A percentile compares a stretch with the other conserved stretches of the same genome.
Evolutionary conservation across 2,329 filamentous ascomycete genomes (phyloP).

Genomic region (Corinectria fuckeliana): DNA sequence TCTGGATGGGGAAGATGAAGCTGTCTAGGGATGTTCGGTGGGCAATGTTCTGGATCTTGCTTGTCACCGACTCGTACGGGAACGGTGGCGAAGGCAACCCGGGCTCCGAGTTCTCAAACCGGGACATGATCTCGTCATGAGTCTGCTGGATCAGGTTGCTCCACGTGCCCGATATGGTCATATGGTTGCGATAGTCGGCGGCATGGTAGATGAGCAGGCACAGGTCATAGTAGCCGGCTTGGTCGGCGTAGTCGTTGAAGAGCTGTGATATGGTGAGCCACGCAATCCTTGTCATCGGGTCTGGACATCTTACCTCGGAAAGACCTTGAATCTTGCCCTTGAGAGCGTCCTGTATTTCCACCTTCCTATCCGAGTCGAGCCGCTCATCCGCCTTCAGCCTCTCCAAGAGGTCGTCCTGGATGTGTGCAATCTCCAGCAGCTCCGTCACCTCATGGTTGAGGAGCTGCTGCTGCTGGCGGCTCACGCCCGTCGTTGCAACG

Average conservation of each 20-base stretch:
- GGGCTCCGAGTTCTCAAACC: conserved; percentile 50
- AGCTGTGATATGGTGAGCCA: conserved; percentile 60
- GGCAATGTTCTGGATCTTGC: conserved; percentile 68
- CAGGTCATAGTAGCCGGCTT: conserved; percentile 91
- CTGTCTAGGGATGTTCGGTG: conserved; percentile 70
- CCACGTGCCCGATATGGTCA: conserved; percentile 87
- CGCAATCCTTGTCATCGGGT: background rate
- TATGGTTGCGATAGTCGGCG: conserved; percentile 87
- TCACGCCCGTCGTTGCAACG: conserved; percentile 77
- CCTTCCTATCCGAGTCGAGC: conserved; percentile 67
- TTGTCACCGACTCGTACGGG: conserved; percentile 75
- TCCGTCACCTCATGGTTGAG: conserved; percentile 85
- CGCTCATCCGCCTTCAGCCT: conserved; percentile 76
- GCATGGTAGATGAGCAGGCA: conserved; percentile 91
- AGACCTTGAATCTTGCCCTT: conserved; percentile 81
- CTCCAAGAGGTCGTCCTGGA: conserved; percentile 90
- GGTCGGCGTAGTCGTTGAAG: conserved; percentile 92
- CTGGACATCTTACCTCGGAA: conserved; percentile 66
- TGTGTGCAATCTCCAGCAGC: conserved; percentile 89
- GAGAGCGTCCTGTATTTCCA: conserved; percentile 70
- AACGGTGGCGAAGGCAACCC: conserved; percentile 51
- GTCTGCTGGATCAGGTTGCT: conserved; percentile 77
- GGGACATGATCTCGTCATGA: conserved; percentile 62
- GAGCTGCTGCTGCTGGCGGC: conserved; percentile 81
- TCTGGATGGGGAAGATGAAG: conserved; percentile 69